These are phyloP conservation scores for Glycine latifolia DNA, from an alignment of 306 rosid species.

Conservation along the genomic window DNA sequence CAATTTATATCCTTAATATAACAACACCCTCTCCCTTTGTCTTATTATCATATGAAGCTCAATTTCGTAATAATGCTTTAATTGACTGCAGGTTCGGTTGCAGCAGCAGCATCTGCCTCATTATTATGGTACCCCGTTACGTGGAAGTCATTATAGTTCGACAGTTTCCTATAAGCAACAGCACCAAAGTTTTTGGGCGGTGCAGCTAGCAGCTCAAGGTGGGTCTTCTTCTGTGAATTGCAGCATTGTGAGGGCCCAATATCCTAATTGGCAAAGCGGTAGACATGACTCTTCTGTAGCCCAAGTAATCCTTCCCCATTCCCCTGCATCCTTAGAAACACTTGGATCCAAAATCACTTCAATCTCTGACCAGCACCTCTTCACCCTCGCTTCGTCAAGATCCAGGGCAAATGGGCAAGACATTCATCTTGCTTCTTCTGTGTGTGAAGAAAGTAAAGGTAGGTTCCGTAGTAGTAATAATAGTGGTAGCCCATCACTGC, in stretches of 20 bases:
- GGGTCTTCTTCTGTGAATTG: no score
- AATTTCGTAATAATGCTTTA: slow-evolving; percentile 28
- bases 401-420: slow-evolving; percentile 50
- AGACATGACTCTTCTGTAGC: slow-evolving; percentile 46
- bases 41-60: not conserved
- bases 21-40: not conserved
- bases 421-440: slow-evolving; percentile 50
- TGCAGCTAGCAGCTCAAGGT: slow-evolving; percentile 54
- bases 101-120: slow-evolving; percentile 31
- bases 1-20: not conserved
- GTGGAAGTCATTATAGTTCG: slow-evolving; percentile 49
- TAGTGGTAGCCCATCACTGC: slow-evolving; percentile 55
- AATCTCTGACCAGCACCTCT: no score
- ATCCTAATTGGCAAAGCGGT: slow-evolving; percentile 60
- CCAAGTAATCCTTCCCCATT: not conserved
- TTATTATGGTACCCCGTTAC: slow-evolving; percentile 48
- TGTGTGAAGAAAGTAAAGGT: slow-evolving; percentile 56
- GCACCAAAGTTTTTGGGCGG: slow-evolving; percentile 62
- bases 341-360: slow-evolving; percentile 52
- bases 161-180: slow-evolving; percentile 53
- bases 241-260: slow-evolving; percentile 38
- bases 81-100: slow-evolving; percentile 53
- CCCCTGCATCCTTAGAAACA: slow-evolving; percentile 47
- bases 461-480: slow-evolving; percentile 43
- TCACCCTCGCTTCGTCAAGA: slow-evolving; percentile 40